Conservation (phyloP, 306 rosid genomes). For the Dalbergia oliveri region DNA sequence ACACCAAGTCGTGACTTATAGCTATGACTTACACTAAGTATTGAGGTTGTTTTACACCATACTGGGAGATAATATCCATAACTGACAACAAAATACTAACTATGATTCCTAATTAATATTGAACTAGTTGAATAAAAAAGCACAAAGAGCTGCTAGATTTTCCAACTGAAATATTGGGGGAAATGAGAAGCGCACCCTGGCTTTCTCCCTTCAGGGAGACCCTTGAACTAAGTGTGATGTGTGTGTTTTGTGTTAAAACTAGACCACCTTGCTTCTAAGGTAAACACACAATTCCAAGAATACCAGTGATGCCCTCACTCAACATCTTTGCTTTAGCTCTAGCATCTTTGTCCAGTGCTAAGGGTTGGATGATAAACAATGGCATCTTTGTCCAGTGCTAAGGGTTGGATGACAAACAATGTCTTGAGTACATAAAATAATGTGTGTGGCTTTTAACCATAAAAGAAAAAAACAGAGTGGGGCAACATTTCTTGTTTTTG, state of each 20-base stretch:
- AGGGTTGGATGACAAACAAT: background rate
- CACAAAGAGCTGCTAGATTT: background rate
- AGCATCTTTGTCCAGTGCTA: slow-evolving; percentile 1
- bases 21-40: too few species aligned
- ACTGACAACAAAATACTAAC: too few species aligned
- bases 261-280: background rate
- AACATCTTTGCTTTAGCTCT: background rate
- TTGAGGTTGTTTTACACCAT: too few species aligned
- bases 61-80: too few species aligned
- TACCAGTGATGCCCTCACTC: background rate
- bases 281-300: background rate
- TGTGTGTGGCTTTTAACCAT: too few species aligned
- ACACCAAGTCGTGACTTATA: too few species aligned
- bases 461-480: too few species aligned
- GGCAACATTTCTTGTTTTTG: too few species aligned
- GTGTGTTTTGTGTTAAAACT: too few species aligned
- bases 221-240: background rate
- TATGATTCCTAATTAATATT: too few species aligned
- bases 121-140: too few species aligned
- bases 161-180: background rate
- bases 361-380: background rate
- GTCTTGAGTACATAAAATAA: too few species aligned
- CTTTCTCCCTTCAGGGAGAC: background rate
- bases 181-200: background rate
- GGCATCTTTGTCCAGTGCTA: background rate